Base-by-base conservation (phyloP, 306 rosid genomes). In the Trifolium repens region DNA sequence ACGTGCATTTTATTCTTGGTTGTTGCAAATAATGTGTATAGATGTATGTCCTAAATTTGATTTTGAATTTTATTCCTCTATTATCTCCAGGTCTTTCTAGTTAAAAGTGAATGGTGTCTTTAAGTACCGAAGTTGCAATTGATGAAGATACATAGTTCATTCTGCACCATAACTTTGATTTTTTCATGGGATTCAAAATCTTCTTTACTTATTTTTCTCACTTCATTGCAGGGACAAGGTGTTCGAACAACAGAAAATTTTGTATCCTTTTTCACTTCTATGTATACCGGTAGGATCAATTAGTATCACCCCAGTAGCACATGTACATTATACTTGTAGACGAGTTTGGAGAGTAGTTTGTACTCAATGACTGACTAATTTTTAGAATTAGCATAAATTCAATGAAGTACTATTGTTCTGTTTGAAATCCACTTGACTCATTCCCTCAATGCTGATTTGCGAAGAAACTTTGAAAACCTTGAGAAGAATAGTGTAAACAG, bases 401-500 rank as follows among this genome's bases (percentile, higher is more conserved):
- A 75, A 49, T 75, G n/a, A 32, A 59, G 27, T 46, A 61, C 52
- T 70, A 24, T 58, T 60, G 46, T 74, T 39, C 46, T 70, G 67
- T 40, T 19, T 37, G 72, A 75, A 69, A 63, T 59, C 61, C 73
- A 26, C 97, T 90, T 91, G 84, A 89, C 97, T 72, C 65, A 10
- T 22, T 54, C 42, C 59, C 55, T 74, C 43, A 91, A 97, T 84
- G 87, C 89, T 65, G 99, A 94, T 85, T 80, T 94, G 81, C 87
- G 96, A 60, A 87, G 65, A 77, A 92, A 89, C 73, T 89, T 94
- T 22, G 97, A 92, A 81, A 94, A 84, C 78, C 81, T 94, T 75
- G 90, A 94, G 90, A 90, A 86, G 75, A 90, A 90, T 79, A 89
- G 93, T 75, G 96, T 90, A 63, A 89, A 93, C 80, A 87, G 87